Evolutionary conservation across 1,284 basidiomycete genomes (phyloP), one percentile per base, ranked within the genome.

Genomic region (Volvariella volvacea): DNA sequence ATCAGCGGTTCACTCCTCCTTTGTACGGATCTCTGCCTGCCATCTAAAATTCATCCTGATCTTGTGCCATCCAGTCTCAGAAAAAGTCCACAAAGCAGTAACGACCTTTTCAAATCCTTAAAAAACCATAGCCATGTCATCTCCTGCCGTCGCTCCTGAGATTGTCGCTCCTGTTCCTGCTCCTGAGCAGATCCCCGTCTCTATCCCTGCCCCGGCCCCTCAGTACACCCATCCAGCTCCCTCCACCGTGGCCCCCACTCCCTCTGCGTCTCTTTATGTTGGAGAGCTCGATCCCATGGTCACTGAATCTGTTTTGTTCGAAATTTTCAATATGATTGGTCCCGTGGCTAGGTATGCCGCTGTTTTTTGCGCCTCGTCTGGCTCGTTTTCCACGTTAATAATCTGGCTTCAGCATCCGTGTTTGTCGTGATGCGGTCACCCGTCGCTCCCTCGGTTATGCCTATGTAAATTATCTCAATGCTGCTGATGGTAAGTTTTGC

Each of bases 271-370:
- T 50, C 89, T 99, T 60, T 99, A 99, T 71, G 96, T 99, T 53
- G 96, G 96, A 53, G 96, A 99, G 76, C 88, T 99, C 57, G 96
- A 99, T 71, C 85, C 88, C 55, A 88, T 88, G 53, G 95, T 99
- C 67, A 93, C 94, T 43, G 96, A 99, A 78, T 95, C 96, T 50
- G 98, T 98, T 91, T 80, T 99, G 49, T 99, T 98, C 64, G 96
- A 99, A 77, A 99, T 99, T 66, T 99, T 99, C 80, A 97, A 95
- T 70, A 96, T 99, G 92, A 92, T 99, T 68, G 96, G 96, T 48
- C 94, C 95, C 47, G 96, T 99, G 53, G 93, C 93, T 50, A 93
- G 90, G 88, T 88, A 54, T 49, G 78, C 65, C 14, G 40, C 17
- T n/a, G 30, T 46, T 25, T 32, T 4, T 10, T 48, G 32, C 53